A percentile compares a stretch with the other conserved stretches of the same genome.
Conservation (phyloP, 331 rosid species). For the Quercus tomentella region DNA sequence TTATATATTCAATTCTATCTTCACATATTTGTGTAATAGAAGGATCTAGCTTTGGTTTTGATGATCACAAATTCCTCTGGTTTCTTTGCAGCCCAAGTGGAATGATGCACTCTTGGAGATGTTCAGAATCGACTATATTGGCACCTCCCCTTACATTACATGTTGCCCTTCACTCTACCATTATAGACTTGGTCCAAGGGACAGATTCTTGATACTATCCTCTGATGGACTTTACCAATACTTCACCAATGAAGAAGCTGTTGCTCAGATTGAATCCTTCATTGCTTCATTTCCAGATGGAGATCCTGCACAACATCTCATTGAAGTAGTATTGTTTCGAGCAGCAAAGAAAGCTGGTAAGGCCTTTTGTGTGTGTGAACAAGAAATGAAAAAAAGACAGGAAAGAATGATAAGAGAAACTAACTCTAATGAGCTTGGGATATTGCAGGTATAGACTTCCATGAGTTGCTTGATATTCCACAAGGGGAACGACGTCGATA, state of each 20-base stretch:
- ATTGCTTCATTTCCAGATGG: constrained; percentile 57
- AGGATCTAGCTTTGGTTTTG: background rate
- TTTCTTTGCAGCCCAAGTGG: constrained; percentile 66
- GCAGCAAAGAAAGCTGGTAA: constrained; percentile 80
- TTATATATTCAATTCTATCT: too few relatives aligned
- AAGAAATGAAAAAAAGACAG: background rate
- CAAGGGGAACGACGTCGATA: constrained; percentile 79
- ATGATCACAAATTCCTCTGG: constrained; percentile 7
- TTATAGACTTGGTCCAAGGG: constrained; percentile 50
- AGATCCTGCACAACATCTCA: constrained; percentile 79
- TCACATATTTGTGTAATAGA: too few relatives aligned
- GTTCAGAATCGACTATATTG: constrained; percentile 69
- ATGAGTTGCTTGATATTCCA: constrained; percentile 78
- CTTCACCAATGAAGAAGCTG: constrained; percentile 77
- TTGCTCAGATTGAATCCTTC: constrained; percentile 59
- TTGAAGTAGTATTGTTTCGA: constrained; percentile 55
- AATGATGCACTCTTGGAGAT: constrained; percentile 68
- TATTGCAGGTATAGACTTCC: constrained; percentile 62
- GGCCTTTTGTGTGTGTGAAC: background rate
- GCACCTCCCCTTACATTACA: constrained; percentile 61
- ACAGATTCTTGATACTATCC: constrained; percentile 65
- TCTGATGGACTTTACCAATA: constrained; percentile 88
- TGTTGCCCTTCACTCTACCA: constrained; percentile 63
- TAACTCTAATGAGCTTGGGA: constrained; percentile 1
- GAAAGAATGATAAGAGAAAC: background rate